Evolutionary conservation across 345 rosid species (phyloP).

Genomic region (Rhodamnia argentea): DNA sequence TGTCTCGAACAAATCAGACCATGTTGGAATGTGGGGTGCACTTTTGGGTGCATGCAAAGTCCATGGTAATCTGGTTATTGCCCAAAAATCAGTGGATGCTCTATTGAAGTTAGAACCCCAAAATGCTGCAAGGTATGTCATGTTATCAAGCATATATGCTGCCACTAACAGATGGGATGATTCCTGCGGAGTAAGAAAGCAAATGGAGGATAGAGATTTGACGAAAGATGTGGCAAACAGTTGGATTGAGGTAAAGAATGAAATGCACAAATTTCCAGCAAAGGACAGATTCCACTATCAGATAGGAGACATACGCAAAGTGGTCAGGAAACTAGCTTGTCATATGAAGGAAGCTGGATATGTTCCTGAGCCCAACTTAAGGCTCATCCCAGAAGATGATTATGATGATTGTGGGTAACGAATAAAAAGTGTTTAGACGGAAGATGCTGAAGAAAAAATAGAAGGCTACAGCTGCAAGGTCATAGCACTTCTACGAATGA

Average conservation of each 20-base stretch:
- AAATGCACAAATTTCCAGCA: slow-evolving; percentile 21
- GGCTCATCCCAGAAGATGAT: background rate
- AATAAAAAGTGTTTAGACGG: background rate
- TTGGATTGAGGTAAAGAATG: slow-evolving; percentile 38
- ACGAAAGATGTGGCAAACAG: slow-evolving; percentile 27
- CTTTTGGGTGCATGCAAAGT: slow-evolving; percentile 32
- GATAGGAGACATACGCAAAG: slow-evolving; percentile 10
- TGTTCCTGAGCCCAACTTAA: background rate
- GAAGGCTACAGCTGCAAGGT: background rate
- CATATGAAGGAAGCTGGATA: slow-evolving; percentile 27
- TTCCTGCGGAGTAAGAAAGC: slow-evolving; percentile 18
- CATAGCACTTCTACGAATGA: background rate
- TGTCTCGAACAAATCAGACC: slow-evolving; percentile 8
- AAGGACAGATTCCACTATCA: slow-evolving; percentile 20
- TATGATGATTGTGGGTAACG: background rate
- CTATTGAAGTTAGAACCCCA: slow-evolving; percentile 23
- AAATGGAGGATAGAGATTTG: slow-evolving; percentile 20
- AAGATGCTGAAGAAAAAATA: background rate
- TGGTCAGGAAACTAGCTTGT: slow-evolving; percentile 6
- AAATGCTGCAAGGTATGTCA: slow-evolving; percentile 34
- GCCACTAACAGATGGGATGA: slow-evolving; percentile 34
- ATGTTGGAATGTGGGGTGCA: slow-evolving; percentile 39
- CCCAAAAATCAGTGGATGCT: slow-evolving; percentile 26
- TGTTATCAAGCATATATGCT: slow-evolving; percentile 31
- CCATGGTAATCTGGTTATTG: slow-evolving; percentile 21